Percentiles rank a stretch among this genome's conserved stretches.
These are phyloP conservation scores for Curvularia lunata DNA, from an alignment of 2,329 filamentous ascomycete genomes.

Conservation along the genomic window DNA sequence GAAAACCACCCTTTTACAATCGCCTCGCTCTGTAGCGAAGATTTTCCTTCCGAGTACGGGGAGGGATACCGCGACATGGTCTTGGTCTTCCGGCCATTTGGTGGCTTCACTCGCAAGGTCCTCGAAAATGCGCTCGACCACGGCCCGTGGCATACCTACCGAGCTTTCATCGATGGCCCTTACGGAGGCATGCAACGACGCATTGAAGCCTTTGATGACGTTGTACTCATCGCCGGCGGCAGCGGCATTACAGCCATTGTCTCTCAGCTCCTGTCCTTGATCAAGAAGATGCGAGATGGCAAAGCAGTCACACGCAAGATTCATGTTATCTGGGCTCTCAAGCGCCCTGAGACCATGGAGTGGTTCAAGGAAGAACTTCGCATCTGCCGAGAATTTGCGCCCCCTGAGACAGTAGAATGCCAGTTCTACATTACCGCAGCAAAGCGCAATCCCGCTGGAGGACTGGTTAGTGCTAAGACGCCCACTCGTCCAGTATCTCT, in stretches of 20 bases:
- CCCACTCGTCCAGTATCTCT: conserved; percentile 69
- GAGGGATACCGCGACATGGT: conserved; percentile 87
- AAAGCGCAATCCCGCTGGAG: conserved; percentile 61
- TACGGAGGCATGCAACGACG: conserved; percentile 94
- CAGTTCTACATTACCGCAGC: conserved; percentile 93
- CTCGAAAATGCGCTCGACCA: conserved; percentile 83
- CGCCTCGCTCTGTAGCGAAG: conserved; percentile 87
- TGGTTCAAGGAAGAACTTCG: conserved; percentile 96
- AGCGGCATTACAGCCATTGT: conserved; percentile 94
- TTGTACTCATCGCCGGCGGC: conserved; percentile 90
- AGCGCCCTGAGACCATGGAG: conserved; percentile 90
- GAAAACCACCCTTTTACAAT: conserved; percentile 98
- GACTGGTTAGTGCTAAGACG: conserved; percentile 58
- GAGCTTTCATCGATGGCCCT: conserved; percentile 89
- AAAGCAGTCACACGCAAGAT: conserved; percentile 92
- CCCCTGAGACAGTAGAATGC: conserved; percentile 86
- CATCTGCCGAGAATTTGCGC: conserved; percentile 88
- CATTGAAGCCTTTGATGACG: conserved; percentile 89
- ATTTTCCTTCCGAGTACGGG: conserved; percentile 91
- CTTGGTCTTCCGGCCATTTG: conserved; percentile 88
- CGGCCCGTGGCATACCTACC: conserved; percentile 88
- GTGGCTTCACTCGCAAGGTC: conserved; percentile 86
- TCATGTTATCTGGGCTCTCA: conserved; percentile 92
- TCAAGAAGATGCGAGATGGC: conserved; percentile 93
- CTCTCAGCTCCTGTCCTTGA: conserved; percentile 88